Base-by-base conservation (phyloP, 176 grass and related monocot genomes). In the Chrysopogon serrulatus region DNA sequence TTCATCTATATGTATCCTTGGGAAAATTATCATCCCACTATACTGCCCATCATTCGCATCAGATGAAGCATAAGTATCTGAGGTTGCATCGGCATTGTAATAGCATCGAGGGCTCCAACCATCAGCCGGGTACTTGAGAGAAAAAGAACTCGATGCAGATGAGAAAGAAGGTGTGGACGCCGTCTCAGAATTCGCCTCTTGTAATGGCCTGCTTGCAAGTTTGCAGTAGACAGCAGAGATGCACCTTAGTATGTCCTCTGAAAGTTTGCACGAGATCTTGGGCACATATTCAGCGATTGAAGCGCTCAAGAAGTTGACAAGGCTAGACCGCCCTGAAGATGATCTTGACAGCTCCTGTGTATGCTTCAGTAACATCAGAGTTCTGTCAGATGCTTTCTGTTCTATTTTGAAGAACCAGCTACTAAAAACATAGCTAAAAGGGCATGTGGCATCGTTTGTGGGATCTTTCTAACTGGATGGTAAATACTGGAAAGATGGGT, bases 181-280 rank as follows among this genome's bases (percentile, higher is more conserved):
- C 62, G 79, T 49, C 57, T 81, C 86, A n/a, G 77, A 77, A 82
- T 83, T 86, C 31, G 83, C 65, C n/a, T 63, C 63, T 51, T 85
- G 35, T n/a, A 73, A 65, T 40, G 88, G 56, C 35, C 68, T 70
- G 37, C 83, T 91, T 43, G 91, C 87, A 80, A 98, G 93, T 85
- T 90, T 98, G 93, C 83, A 95, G 73, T 92, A 98, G 10, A 95
- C 84, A 2, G 83, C 59, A 23, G 87, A 85, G 76, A 98, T 95
- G 89, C 91, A 93, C 81, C 81, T 85, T 41, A 98, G 53, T 56
- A 98, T 95, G 80, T 95, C 96, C 85, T 98, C 96, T 41, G 96
- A 98, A 78, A 98, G 88, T 56, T 88, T 92, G 83, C 92, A 92
- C 59, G 89, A 83, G 74, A 95, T 92, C 73, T 91, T 92, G 14